Conservation (phyloP, 2,329 filamentous ascomycete species). For the Xylariaceae sp. region DNA sequence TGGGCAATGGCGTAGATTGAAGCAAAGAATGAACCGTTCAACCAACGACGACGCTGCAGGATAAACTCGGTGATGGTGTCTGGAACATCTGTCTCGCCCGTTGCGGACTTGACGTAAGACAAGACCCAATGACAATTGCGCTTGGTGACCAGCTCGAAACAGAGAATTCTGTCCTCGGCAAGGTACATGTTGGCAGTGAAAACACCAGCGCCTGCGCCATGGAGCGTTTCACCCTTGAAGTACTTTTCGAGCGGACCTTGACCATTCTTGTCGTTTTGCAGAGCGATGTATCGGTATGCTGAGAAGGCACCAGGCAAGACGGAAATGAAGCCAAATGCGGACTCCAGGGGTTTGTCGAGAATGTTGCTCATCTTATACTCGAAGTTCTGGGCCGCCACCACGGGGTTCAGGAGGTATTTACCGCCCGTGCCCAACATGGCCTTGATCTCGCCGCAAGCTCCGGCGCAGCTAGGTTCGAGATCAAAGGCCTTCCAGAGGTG, state of each 20-base stretch:
- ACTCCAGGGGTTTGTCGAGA: slow-evolving; percentile 93
- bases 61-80: slow-evolving; percentile 93
- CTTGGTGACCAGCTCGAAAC: slow-evolving; percentile 97
- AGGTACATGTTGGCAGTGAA: slow-evolving; percentile 98
- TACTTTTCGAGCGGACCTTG: slow-evolving; percentile 96
- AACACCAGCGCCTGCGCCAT: slow-evolving; percentile 93
- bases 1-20: slow-evolving; percentile 93
- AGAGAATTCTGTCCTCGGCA: slow-evolving; percentile 88
- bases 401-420: slow-evolving; percentile 80
- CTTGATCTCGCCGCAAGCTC: slow-evolving; percentile 96
- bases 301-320: slow-evolving; percentile 92
- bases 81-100: slow-evolving; percentile 94
- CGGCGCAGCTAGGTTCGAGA: slow-evolving; percentile 93
- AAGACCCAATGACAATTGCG: slow-evolving; percentile 96
- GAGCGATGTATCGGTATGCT: slow-evolving; percentile 90
- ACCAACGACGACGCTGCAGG: slow-evolving; percentile 90
- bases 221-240: slow-evolving; percentile 97
- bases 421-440: slow-evolving; percentile 89
- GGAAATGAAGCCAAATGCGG: slow-evolving; percentile 97
- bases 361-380: slow-evolving; percentile 99
- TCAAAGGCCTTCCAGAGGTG: slow-evolving; percentile 99
- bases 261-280: slow-evolving; percentile 95
- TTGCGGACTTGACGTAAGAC: slow-evolving; percentile 97
- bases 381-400: slow-evolving; percentile 97
- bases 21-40: slow-evolving; percentile 98